Percentiles rank a stretch among this genome's conserved stretches.
Evolutionary conservation across 73 alveolate genomes (phyloP).

Genomic region (Paramecium sexaurelia): DNA sequence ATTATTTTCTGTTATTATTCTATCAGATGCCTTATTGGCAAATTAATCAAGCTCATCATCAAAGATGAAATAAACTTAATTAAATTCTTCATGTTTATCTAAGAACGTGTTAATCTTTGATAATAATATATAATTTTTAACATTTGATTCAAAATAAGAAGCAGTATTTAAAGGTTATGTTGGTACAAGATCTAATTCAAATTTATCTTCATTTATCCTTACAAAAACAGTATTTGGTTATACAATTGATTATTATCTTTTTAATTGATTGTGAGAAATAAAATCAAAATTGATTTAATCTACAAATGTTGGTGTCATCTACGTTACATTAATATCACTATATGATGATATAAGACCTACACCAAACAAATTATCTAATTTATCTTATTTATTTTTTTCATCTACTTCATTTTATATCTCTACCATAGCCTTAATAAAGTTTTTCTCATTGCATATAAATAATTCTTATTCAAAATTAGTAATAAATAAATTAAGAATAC

Average conservation of each 20-base stretch:
- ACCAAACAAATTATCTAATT: conserved; percentile 15
- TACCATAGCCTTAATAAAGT: neutral
- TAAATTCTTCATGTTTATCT: neutral
- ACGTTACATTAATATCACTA: neutral
- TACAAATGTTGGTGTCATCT: conserved; percentile 20
- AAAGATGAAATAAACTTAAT: neutral
- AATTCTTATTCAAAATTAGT: neutral
- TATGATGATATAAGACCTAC: neutral
- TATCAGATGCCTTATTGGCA: neutral
- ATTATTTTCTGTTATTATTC: neutral
- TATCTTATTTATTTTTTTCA: neutral
- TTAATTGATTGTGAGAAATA: neutral
- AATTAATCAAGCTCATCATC: neutral
- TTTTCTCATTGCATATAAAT: neutral
- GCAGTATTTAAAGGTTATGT: neutral
- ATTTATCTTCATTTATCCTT: neutral
- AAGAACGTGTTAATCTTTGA: neutral
- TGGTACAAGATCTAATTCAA: neutral
- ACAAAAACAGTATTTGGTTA: neutral
- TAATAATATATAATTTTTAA: neutral
- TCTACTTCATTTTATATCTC: neutral
- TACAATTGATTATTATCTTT: neutral
- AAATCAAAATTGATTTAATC: conserved; percentile 11
- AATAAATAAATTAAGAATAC: neutral
- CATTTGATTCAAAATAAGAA: conserved; percentile 9